phyloP scores from a whole-genome alignment of 2,329 filamentous ascomycete genomes.

The Botrytis elliptica region DNA sequence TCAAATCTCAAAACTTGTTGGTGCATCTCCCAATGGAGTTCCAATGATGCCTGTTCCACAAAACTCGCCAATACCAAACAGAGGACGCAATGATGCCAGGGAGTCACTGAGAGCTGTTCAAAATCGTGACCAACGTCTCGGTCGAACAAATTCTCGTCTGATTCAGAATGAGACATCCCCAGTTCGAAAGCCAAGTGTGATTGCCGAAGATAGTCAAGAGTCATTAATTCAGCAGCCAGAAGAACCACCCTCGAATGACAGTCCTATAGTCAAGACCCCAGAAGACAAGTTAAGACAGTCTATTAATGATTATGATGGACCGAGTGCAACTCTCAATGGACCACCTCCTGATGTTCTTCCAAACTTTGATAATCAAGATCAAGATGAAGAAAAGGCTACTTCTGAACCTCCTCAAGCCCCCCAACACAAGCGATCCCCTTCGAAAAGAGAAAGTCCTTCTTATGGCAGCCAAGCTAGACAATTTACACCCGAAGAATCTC shows the following conservation, averaged over 20 bases:
- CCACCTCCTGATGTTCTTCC: constrained; percentile 53
- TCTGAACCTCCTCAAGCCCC: constrained; percentile 28
- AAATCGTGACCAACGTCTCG: constrained; percentile 54
- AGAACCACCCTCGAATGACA: constrained; percentile 39
- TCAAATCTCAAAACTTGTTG: constrained; percentile 92
- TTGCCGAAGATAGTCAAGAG: constrained; percentile 54
- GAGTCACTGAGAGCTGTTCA: constrained; percentile 79
- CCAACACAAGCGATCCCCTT: constrained; percentile 21
- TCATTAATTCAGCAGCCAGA: constrained; percentile 40
- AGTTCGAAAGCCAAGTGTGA: constrained; percentile 56
- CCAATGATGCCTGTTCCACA: constrained; percentile 84
- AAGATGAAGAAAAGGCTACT: constrained; percentile 20
- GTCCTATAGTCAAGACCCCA: constrained; percentile 50
- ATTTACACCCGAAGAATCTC: constrained; percentile 62
- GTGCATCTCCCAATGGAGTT: constrained; percentile 75
- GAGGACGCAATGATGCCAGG: constrained; percentile 71
- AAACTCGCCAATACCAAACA: constrained; percentile 79
- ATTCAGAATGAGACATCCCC: constrained; percentile 58
- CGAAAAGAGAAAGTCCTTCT: constrained; percentile 9
- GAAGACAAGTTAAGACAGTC: constrained; percentile 55
- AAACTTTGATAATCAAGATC: constrained; percentile 30
- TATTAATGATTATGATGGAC: constrained; percentile 33
- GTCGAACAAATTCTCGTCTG: constrained; percentile 45
- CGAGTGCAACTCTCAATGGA: constrained; percentile 59
- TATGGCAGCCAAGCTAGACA: constrained; percentile 47